These are phyloP conservation scores for Globisporangium mamillatum DNA, from an alignment of 352 stramenopile species.

Conservation along the genomic window DNA sequence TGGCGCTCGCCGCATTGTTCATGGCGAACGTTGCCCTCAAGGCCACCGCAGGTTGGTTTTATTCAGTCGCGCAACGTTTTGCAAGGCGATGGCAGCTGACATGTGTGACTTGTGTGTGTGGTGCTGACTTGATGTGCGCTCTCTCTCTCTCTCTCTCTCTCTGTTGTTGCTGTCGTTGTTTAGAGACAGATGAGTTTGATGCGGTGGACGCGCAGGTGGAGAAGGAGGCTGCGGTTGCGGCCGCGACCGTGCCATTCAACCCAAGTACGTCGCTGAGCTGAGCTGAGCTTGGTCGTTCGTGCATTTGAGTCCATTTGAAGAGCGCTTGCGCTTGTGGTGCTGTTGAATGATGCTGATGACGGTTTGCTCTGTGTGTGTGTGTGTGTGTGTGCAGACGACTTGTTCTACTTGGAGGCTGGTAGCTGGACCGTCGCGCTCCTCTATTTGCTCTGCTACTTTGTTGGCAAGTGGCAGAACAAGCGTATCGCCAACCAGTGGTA, in stretches of 20 bases:
- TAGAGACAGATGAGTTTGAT: slow-evolving; percentile 46
- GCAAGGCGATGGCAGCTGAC: neutral
- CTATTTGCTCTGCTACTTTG: slow-evolving; percentile 58
- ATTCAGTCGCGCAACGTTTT: neutral
- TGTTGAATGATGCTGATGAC: neutral
- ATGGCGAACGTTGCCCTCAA: slow-evolving; percentile 13
- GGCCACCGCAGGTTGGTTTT: slow-evolving; percentile 10
- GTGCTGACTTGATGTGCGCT: slow-evolving; percentile 4
- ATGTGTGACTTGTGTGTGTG: neutral
- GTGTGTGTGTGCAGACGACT: slow-evolving; percentile 28
- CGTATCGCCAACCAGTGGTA: slow-evolving; percentile 67
- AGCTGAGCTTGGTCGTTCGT: neutral
- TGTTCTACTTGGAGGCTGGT: slow-evolving; percentile 45
- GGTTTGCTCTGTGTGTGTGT: neutral
- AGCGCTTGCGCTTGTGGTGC: neutral
- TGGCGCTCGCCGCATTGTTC: slow-evolving; percentile 17
- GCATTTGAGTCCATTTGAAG: neutral
- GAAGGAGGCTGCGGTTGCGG: slow-evolving; percentile 19
- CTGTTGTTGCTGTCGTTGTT: neutral
- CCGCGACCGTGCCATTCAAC: slow-evolving; percentile 14
- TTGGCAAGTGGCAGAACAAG: slow-evolving; percentile 67
- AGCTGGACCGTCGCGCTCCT: slow-evolving; percentile 45
- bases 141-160: neutral
- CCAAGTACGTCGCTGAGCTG: slow-evolving; percentile 11
- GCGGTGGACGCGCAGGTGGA: slow-evolving; percentile 24